Percentiles rank a stretch among this genome's conserved stretches.
Evolutionary conservation across 768 basidiomycete species (phyloP).

Genomic region (Sutorius australiensis): DNA sequence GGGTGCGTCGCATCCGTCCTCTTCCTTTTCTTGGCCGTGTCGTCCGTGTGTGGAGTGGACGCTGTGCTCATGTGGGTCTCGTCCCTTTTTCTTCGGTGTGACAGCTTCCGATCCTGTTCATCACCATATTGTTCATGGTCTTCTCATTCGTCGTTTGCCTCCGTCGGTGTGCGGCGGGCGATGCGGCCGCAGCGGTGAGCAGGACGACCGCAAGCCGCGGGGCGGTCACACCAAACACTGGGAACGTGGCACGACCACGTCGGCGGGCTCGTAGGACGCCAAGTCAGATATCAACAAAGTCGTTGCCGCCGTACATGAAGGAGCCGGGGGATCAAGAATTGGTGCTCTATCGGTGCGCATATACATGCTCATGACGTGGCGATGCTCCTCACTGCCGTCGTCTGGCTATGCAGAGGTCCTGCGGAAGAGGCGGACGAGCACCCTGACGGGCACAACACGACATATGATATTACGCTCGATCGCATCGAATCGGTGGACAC

Average conservation of each 20-base stretch:
- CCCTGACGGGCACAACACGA: slow-evolving; percentile 4
- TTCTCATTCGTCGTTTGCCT: slow-evolving; percentile 21
- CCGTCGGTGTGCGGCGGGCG: slow-evolving; percentile 15
- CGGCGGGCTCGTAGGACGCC: slow-evolving; percentile 56
- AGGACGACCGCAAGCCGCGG: background rate
- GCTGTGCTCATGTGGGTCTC: background rate
- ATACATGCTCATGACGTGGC: background rate
- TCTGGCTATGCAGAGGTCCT: slow-evolving; percentile 21
- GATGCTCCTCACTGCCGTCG: background rate
- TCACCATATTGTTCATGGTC: slow-evolving; percentile 20
- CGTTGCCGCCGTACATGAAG: slow-evolving; percentile 76
- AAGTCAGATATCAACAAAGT: slow-evolving; percentile 76
- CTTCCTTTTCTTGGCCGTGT: background rate
- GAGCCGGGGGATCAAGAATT: slow-evolving; percentile 82
- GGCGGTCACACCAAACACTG: slow-evolving; percentile 6
- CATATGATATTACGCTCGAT: slow-evolving; percentile 20
- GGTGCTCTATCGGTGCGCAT: slow-evolving; percentile 53
- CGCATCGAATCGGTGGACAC: slow-evolving; percentile 25
- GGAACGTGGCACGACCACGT: slow-evolving; percentile 6
- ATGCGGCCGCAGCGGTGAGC: background rate
- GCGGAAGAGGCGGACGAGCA: slow-evolving; percentile 27
- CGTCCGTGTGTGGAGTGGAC: background rate
- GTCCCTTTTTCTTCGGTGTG: background rate
- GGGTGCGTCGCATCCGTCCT: slow-evolving; percentile 20
- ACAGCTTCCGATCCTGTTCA: slow-evolving; percentile 28